Evolutionary conservation across 768 basidiomycete genomes (phyloP), one percentile per base, ranked within the genome.

Genomic region (Podaxis sp.): DNA sequence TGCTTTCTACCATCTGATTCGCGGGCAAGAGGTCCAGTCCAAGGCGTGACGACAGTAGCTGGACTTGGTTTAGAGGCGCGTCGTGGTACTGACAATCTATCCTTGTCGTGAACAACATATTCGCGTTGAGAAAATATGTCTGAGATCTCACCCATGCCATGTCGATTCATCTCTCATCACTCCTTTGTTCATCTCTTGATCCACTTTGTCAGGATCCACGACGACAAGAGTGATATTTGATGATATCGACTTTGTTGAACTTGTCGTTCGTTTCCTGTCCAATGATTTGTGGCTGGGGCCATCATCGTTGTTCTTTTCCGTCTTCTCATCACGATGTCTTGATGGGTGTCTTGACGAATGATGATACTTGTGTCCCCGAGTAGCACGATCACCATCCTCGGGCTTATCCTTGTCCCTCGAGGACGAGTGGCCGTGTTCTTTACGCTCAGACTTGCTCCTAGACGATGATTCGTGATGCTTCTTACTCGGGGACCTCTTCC

Each of bases 71-170:
- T 70, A 59, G 36, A 59, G 73, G 55, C 71, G 65, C 47, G 70
- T 66, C 13, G 76, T 74, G 24, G 65, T 63, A 55, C 76, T 73
- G 41, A 77, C 77, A 65, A 22, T 38, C 64, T 33, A 9, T 33
- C 33, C 33, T 8, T 61, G 41, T 19, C 55, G 19, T 40, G 40
- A 61, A 38, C 40, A n/a, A 19, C 8, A 43, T 13, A 4, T 19
- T 38, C 25, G 12, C 27, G 17, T 36, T 50, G 12, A 36, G 29
- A 27, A 29, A 51, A 5, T 22, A 19, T 22, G 29, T 29, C 29
- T 33, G 40, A 29, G 36, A 22, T 69, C 76, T 47, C 66, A 81
- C 80, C 79, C 78, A 66, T 81, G 80, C 80, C 80, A 81, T 22
- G 78, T 75, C 38, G 50, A 40, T 9, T 7, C 38, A 19, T 51